Conservation (phyloP, 75 land plant species). For the Picea glauca region DNA sequence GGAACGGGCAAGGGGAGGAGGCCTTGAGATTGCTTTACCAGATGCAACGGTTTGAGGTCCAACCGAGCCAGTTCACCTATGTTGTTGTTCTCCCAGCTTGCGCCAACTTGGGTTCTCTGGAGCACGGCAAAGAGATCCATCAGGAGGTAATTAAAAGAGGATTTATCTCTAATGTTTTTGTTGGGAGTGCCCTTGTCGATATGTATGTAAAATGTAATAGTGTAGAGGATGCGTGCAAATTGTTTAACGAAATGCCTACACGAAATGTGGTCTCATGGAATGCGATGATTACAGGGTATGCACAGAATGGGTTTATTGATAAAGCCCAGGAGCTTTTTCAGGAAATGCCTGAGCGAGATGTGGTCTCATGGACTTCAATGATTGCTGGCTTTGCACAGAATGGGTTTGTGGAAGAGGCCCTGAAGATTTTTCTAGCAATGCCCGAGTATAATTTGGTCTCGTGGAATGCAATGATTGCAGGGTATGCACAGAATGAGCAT, state of each 20-base stretch:
- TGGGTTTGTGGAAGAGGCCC: conserved; percentile 3
- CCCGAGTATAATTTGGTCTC: not conserved
- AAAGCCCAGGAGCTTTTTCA: conserved; percentile 15
- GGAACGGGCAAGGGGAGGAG: conserved; percentile 12
- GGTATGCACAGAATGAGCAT: not conserved
- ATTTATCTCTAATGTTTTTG: conserved; percentile 2
- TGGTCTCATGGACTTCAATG: conserved; percentile 14
- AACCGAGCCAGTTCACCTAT: conserved; percentile 1
- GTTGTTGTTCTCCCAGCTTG: conserved; percentile 10
- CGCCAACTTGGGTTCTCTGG: conserved; percentile 7
- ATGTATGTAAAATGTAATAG: conserved; percentile 27
- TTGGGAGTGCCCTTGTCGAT: conserved; percentile 16
- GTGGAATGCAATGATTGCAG: conserved; percentile 8
- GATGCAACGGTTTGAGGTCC: conserved; percentile 3
- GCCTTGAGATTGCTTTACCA: conserved; percentile 13
- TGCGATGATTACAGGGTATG: conserved; percentile 22
- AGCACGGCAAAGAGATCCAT: conserved; percentile 8
- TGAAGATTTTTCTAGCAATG: not conserved
- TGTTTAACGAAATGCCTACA: conserved; percentile 18
- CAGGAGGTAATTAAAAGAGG: conserved; percentile 11
- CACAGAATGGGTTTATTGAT: conserved; percentile 15
- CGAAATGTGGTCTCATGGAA: conserved; percentile 19
- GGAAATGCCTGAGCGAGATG: conserved; percentile 17
- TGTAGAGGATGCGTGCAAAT: conserved; percentile 14
- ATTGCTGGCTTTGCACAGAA: conserved; percentile 15